These are phyloP conservation scores for Poronia punctata DNA, from an alignment of 495 filamentous ascomycete genomes.

Conservation along the genomic window DNA sequence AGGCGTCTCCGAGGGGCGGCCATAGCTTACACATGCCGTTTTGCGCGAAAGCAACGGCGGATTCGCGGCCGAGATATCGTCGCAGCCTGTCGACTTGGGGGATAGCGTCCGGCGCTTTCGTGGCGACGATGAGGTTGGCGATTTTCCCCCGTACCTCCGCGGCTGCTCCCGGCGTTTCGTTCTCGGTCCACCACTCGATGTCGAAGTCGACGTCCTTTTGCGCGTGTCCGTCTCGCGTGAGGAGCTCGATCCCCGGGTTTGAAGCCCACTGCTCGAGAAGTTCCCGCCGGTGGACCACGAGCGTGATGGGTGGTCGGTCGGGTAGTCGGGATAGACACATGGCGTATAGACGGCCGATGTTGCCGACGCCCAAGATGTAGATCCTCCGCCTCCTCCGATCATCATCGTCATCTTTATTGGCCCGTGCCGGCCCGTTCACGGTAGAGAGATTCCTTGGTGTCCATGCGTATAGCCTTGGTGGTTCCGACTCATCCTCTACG, in stretches of 20 bases:
- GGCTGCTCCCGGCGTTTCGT: conserved; percentile 16
- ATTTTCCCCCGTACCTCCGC: conserved; percentile 38
- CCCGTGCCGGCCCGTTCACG: background rate
- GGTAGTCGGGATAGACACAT: conserved; percentile 24
- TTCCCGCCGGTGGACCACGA: conserved; percentile 38
- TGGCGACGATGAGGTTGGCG: conserved; percentile 64
- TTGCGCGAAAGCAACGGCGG: conserved; percentile 70
- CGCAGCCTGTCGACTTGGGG: conserved; percentile 52
- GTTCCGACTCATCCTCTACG: conserved; percentile 10
- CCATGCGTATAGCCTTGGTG: conserved; percentile 29
- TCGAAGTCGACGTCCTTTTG: conserved; percentile 42
- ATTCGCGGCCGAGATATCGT: conserved; percentile 52
- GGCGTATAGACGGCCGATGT: conserved; percentile 44
- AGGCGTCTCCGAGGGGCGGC: conserved; percentile 50
- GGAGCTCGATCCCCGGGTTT: conserved; percentile 26
- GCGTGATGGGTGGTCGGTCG: conserved; percentile 32
- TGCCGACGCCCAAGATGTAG: conserved; percentile 48
- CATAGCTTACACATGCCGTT: conserved; percentile 70
- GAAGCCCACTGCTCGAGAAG: conserved; percentile 33
- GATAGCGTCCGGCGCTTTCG: conserved; percentile 57
- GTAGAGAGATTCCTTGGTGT: conserved; percentile 17
- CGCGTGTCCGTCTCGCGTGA: conserved; percentile 19
- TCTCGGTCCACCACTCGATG: conserved; percentile 43
- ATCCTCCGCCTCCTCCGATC: conserved; percentile 19
- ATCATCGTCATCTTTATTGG: background rate